These are phyloP conservation scores for Helotiales sp. DNA, from an alignment of 2,329 filamentous ascomycete genomes.

Conservation along the genomic window DNA sequence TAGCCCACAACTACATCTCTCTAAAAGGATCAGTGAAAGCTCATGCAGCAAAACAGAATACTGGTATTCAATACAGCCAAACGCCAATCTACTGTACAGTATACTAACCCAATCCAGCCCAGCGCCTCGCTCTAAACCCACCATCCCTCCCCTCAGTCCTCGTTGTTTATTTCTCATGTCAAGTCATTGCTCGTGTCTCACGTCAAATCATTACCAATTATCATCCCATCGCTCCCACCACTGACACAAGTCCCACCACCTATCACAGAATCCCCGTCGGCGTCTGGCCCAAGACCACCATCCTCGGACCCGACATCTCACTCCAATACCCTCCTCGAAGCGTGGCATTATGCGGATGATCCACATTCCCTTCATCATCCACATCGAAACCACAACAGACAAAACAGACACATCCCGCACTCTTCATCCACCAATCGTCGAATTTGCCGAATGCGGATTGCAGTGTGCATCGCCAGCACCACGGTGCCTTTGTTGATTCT, in stretches of 20 bases:
- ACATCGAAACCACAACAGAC: slow-evolving; percentile 37
- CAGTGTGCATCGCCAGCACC: slow-evolving; percentile 39
- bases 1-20: no score
- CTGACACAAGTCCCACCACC: not conserved
- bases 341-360: not conserved
- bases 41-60: not conserved
- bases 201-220: no score
- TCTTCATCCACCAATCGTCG: slow-evolving; percentile 31
- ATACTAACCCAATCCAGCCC: not conserved
- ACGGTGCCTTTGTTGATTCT: slow-evolving; percentile 8
- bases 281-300: slow-evolving; percentile 8
- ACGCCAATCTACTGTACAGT: not conserved
- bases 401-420: slow-evolving; percentile 32
- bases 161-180: not conserved
- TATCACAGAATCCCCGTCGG: not conserved
- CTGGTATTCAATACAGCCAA: not conserved
- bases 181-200: not conserved
- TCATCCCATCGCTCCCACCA: not conserved
- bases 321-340: not conserved
- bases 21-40: no score
- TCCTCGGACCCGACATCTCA: slow-evolving; percentile 2
- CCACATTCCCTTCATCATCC: slow-evolving; percentile 28
- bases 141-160: not conserved
- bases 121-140: not conserved
- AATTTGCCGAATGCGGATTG: slow-evolving; percentile 32